phyloP scores from a whole-genome alignment of 1,284 basidiomycete genomes.

The Cerioporus squamosus region DNA sequence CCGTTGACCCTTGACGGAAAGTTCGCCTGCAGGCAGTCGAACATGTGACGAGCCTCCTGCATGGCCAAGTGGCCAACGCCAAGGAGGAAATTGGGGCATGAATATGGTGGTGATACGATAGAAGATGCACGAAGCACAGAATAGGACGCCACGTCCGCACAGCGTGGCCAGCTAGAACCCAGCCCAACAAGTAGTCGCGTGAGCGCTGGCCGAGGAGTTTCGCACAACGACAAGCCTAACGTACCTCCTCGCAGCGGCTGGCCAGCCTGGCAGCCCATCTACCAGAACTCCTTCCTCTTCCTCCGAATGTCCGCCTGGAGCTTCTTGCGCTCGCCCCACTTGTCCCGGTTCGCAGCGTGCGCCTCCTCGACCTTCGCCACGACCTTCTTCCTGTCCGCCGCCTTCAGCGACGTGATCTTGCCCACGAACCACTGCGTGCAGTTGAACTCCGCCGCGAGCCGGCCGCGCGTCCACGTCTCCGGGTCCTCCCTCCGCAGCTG shows the following conservation, averaged over 20 bases:
- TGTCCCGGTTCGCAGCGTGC: constrained; percentile 34
- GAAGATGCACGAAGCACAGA: background rate
- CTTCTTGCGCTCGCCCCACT: constrained; percentile 43
- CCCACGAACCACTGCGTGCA: constrained; percentile 41
- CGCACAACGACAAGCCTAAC: background rate
- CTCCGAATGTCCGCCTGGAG: constrained; percentile 36
- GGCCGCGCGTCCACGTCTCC: constrained; percentile 35
- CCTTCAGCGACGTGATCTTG: constrained; percentile 37
- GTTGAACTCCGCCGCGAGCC: constrained; percentile 42
- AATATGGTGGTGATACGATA: background rate
- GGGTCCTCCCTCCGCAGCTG: constrained; percentile 51
- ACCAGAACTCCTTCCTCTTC: constrained; percentile 45
- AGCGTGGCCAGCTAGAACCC: background rate
- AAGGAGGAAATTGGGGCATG: background rate
- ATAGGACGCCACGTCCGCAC: background rate
- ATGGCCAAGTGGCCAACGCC: no score
- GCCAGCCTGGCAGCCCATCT: background rate
- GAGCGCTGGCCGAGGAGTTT: background rate
- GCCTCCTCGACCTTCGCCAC: constrained; percentile 33
- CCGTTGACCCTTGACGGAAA: background rate
- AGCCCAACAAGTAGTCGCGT: background rate
- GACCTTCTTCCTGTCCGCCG: constrained; percentile 27
- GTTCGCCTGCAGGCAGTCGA: no score
- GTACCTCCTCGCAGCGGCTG: background rate
- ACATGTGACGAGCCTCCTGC: no score